These are phyloP conservation scores for Ascochyta fabae DNA, from an alignment of 2,329 filamentous ascomycete genomes.

Conservation along the genomic window DNA sequence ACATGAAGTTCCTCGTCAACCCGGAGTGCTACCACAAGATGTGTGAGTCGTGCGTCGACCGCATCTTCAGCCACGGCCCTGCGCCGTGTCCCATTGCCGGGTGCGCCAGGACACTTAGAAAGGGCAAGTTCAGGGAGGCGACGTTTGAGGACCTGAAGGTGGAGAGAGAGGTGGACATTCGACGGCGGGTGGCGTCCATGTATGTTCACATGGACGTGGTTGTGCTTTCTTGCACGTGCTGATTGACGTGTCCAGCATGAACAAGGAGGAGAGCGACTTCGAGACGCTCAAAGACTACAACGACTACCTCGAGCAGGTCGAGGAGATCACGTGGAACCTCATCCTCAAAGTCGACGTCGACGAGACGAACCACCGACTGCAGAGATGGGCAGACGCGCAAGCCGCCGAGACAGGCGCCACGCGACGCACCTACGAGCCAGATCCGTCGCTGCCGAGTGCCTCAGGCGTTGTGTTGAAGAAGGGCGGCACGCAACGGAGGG, in stretches of 20 bases:
- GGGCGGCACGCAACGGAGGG: slow-evolving; percentile 66
- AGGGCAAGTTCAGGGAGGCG: slow-evolving; percentile 81
- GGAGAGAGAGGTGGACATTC: slow-evolving; percentile 92
- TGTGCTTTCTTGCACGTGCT: no score
- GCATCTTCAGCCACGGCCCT: slow-evolving; percentile 90
- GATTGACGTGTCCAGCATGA: slow-evolving; percentile 66
- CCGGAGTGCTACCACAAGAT: slow-evolving; percentile 99
- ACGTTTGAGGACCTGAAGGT: slow-evolving; percentile 89
- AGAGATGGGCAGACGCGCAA: slow-evolving; percentile 76
- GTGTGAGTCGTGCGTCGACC: slow-evolving; percentile 94
- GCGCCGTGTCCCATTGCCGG: slow-evolving; percentile 90
- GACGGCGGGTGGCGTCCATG: slow-evolving; percentile 71
- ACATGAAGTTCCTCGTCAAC: slow-evolving; percentile 95
- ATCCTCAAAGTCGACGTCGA: slow-evolving; percentile 73
- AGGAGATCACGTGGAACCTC: slow-evolving; percentile 88
- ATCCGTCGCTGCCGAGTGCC: slow-evolving; percentile 22
- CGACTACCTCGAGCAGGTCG: slow-evolving; percentile 91
- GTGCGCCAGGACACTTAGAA: slow-evolving; percentile 85
- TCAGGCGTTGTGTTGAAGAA: slow-evolving; percentile 62
- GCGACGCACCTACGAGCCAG: slow-evolving; percentile 39
- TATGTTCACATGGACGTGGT: slow-evolving; percentile 51
- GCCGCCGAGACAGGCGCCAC: slow-evolving; percentile 57
- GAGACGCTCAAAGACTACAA: slow-evolving; percentile 84
- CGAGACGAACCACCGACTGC: slow-evolving; percentile 66
- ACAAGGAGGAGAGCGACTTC: slow-evolving; percentile 90